Conservation (phyloP, 1,284 basidiomycete genomes). For the Ceratobasidium sp. region DNA sequence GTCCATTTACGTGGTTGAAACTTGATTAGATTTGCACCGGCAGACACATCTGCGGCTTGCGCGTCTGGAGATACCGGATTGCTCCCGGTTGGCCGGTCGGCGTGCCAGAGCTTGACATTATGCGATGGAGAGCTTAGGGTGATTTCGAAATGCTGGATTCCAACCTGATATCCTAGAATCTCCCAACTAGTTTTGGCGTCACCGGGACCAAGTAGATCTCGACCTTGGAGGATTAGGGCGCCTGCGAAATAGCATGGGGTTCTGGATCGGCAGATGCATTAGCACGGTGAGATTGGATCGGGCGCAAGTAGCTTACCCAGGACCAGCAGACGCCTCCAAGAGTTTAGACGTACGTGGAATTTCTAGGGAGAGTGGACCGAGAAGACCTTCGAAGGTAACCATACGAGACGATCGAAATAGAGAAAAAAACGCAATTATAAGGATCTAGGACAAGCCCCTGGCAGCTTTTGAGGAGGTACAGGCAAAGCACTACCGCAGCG, state of each 20-base stretch:
- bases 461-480: constrained; percentile 4
- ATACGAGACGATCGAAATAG: constrained; percentile 8
- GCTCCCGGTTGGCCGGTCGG: not conserved
- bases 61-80: not conserved
- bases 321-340: not conserved
- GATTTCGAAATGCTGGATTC: constrained; percentile 28
- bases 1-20: constrained; percentile 27
- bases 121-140: not conserved
- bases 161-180: constrained; percentile 19
- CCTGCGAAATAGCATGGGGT: constrained; percentile 3
- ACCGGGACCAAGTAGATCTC: constrained; percentile 22
- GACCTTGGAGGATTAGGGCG: constrained; percentile 10
- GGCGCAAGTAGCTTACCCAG: not conserved
- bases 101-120: not conserved
- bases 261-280: not conserved
- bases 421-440: not conserved
- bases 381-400: constrained; percentile 30
- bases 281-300: not conserved
- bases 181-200: constrained; percentile 22
- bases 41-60: not conserved
- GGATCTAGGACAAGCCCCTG: not conserved
- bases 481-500: not conserved
- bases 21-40: not conserved
- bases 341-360: not conserved
- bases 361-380: constrained; percentile 8